phyloP scores from a whole-genome alignment of 75 land plant genomes.

The Pinus tabuliformis region DNA sequence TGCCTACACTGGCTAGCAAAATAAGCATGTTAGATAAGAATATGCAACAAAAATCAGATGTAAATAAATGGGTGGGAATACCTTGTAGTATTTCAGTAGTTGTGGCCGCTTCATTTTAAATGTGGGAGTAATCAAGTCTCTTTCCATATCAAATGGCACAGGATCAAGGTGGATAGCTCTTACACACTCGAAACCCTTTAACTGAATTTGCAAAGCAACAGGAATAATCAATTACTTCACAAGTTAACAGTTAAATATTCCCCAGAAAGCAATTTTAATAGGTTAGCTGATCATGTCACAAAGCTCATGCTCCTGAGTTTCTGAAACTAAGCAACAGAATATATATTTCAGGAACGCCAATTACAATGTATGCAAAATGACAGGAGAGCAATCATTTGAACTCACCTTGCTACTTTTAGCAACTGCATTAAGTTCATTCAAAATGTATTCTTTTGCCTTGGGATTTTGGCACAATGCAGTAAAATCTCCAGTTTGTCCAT shows the following conservation, averaged over 20 bases:
- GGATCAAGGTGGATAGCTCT: constrained; percentile 93
- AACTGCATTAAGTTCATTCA: constrained; percentile 65
- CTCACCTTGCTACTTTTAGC: constrained; percentile 83
- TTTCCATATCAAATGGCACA: constrained; percentile 87
- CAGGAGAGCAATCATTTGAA: not conserved
- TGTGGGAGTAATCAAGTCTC: constrained; percentile 93
- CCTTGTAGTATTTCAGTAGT: constrained; percentile 89
- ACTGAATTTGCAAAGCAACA: constrained; percentile 38
- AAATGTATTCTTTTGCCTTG: constrained; percentile 67
- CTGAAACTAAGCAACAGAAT: not conserved
- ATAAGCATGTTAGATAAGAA: too few species aligned
- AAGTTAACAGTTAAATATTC: not conserved
- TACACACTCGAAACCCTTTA: constrained; percentile 89
- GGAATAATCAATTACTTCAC: not conserved
- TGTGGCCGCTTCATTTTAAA: constrained; percentile 98
- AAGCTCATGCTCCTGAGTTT: not conserved
- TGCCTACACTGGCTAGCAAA: too few species aligned
- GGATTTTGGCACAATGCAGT: constrained; percentile 59
- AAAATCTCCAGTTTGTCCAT: constrained; percentile 63
- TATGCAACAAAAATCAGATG: not conserved
- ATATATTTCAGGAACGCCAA: not conserved
- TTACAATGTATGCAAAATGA: not conserved
- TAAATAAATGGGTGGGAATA: constrained; percentile 11
- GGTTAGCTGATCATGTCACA: not conserved
- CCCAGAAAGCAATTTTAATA: not conserved